Evolutionary conservation across 192 early-diverging fungal genomes (phyloP), one percentile per base, ranked within the genome.

Genomic region (Globomyces pollinis-pini): DNA sequence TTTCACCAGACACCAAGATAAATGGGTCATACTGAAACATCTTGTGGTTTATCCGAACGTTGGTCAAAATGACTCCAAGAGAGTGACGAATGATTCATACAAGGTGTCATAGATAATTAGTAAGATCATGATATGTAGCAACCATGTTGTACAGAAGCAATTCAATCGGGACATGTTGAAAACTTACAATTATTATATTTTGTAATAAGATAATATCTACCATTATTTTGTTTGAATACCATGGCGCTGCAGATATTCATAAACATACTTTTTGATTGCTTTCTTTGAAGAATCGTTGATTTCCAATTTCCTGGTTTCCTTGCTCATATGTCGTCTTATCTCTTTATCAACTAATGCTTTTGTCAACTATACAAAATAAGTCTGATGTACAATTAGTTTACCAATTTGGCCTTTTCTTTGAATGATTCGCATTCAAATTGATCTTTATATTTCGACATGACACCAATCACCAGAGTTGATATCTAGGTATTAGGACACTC

Each of bases 401-500:
- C 70, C 44, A 65, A 67, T 51, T 69, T 61, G 9, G 75, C 75
- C 4, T 65, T 29, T 43, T 79, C 66, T 50, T 79, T 79, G 54
- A 79, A 79, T 12, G 31, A 60, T 5, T 76, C 73, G n/a, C 23
- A 38, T 9, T 60, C 59, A 11, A 79, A 38, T 13, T 36, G 28
- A 15, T 39, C 52, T 38, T 70, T 64, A 60, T 69, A 57, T 11
- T 59, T 64, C 16, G 66, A 70, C 55, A 79, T 42, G 32, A 53
- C 33, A 44, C 74, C 73, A 20, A 74, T 68, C n/a, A 76, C 71
- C 20, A 65, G 15, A 16, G 56, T 50, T 2, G 63, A 64, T 39
- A 79, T 65, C 77, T 79, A 31, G 7, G 16, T 9, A 16, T n/a
- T n/a, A n/a, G n/a, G n/a, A n/a, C n/a, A n/a, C n/a, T n/a, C n/a